Evolutionary conservation across 345 rosid genomes (phyloP).

Genomic region (Hibiscus trionum): DNA sequence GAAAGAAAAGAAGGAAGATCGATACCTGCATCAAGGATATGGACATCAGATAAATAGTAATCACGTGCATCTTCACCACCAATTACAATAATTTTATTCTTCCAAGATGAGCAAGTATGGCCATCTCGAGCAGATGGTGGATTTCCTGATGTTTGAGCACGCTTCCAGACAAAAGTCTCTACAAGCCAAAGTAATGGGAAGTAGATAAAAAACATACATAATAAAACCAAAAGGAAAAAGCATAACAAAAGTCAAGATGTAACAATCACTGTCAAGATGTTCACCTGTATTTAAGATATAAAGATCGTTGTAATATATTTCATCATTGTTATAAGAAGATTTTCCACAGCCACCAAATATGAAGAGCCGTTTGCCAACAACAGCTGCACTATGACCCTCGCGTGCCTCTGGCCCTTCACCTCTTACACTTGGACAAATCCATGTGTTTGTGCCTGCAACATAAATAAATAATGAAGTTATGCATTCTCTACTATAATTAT

Average conservation of each 20-base stretch:
- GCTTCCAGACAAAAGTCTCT: slow-evolving; percentile 96
- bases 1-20: background rate
- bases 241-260: background rate
- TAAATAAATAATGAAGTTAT: slow-evolving; percentile 2
- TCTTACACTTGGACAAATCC: slow-evolving; percentile 80
- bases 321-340: slow-evolving; percentile 51
- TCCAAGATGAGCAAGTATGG: slow-evolving; percentile 95
- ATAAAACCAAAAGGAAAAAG: background rate
- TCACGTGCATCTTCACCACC: slow-evolving; percentile 99
- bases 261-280: background rate
- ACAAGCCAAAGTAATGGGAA: slow-evolving; percentile 15
- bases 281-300: slow-evolving; percentile 86
- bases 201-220: background rate
- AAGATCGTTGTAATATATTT: slow-evolving; percentile 82
- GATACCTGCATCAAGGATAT: slow-evolving; percentile 86
- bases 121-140: slow-evolving; percentile 96
- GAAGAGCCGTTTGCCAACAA: slow-evolving; percentile 81
- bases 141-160: slow-evolving; percentile 58
- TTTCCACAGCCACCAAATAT: slow-evolving; percentile 95
- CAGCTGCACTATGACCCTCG: slow-evolving; percentile 91
- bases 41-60: slow-evolving; percentile 88
- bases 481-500: background rate
- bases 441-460: slow-evolving; percentile 67
- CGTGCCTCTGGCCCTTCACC: slow-evolving; percentile 93
- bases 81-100: slow-evolving; percentile 70